These are phyloP conservation scores for Solanum bukasovii DNA, from an alignment of 257 asterid genomes.

Conservation along the genomic window DNA sequence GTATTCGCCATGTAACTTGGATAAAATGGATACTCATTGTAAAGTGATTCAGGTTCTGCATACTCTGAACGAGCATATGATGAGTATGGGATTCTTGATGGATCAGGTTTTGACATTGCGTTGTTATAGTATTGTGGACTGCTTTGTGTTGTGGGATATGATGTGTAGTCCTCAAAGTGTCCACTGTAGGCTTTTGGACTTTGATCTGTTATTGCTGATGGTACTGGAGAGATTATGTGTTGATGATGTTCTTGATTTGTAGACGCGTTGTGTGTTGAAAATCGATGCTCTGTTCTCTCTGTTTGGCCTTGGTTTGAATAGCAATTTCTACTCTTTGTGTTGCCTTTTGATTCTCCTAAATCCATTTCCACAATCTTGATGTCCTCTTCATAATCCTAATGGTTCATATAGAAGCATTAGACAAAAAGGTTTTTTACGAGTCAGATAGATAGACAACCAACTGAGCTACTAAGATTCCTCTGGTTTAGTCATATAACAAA, in stretches of 20 bases:
- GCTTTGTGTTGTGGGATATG: conserved; percentile 55
- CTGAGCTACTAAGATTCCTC: not conserved
- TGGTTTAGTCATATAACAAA: not conserved
- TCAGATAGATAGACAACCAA: too few relatives aligned
- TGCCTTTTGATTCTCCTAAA: conserved; percentile 49
- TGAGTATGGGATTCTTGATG: conserved; percentile 17
- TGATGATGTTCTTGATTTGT: conserved; percentile 32
- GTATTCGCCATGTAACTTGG: conserved; percentile 95
- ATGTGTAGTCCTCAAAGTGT: conserved; percentile 59
- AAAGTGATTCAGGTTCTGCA: conserved; percentile 42
- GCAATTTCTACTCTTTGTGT: conserved; percentile 46
- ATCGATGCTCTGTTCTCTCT: conserved; percentile 29
- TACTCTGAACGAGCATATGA: conserved; percentile 50
- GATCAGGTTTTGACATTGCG: conserved; percentile 46
- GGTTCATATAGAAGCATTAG: not conserved
- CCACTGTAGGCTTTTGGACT: conserved; percentile 69
- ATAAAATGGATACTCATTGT: conserved; percentile 47
- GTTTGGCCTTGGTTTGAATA: conserved; percentile 46
- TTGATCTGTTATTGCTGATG: conserved; percentile 46
- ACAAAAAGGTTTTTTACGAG: not conserved
- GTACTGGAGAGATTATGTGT: conserved; percentile 47
- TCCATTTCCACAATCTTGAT: conserved; percentile 96
- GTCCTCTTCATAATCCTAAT: conserved; percentile 71
- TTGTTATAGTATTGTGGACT: conserved; percentile 69
- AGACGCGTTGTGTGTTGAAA: conserved; percentile 18